Conservation (phyloP, 352 stramenopile species). For the Globisporangium nunn region DNA sequence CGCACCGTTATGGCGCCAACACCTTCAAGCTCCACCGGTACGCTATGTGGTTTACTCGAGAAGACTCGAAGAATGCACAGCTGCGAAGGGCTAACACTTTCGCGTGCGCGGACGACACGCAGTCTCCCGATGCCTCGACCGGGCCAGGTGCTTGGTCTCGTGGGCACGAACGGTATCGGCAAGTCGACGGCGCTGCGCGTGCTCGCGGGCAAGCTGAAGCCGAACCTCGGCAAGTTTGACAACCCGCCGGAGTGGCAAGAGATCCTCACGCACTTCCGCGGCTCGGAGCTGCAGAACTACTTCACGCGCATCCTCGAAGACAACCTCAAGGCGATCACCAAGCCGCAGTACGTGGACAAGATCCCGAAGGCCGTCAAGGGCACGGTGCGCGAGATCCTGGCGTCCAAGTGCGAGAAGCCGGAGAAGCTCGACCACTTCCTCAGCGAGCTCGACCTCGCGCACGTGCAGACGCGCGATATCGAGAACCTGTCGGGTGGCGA, state of each 20-base stretch:
- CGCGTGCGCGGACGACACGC: background rate
- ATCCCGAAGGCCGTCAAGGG: conserved; percentile 97
- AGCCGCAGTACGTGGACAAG: conserved; percentile 99
- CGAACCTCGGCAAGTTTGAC: conserved; percentile 97
- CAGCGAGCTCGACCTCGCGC: conserved; percentile 93
- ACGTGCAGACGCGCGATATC: conserved; percentile 97
- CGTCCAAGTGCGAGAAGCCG: conserved; percentile 89
- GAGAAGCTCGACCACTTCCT: conserved; percentile 77
- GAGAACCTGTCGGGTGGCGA: conserved; percentile 95
- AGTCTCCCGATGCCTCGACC: conserved; percentile 96
- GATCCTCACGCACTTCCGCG: conserved; percentile 98
- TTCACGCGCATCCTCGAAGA: conserved; percentile 99
- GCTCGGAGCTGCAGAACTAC: conserved; percentile 98
- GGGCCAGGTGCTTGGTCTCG: conserved; percentile 97
- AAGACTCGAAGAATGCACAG: background rate
- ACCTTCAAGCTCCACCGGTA: conserved; percentile 98
- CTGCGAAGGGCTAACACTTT: background rate
- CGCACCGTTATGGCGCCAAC: conserved; percentile 99
- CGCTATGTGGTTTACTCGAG: background rate
- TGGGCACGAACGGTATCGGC: conserved; percentile 99
- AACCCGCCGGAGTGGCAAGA: conserved; percentile 98
- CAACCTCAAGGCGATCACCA: conserved; percentile 99
- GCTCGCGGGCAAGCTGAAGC: conserved; percentile 98
- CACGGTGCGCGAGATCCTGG: conserved; percentile 92
- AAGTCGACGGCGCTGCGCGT: conserved; percentile 99